Conservation (phyloP, 352 stramenopile species). For the Globisporangium apiculatum region DNA sequence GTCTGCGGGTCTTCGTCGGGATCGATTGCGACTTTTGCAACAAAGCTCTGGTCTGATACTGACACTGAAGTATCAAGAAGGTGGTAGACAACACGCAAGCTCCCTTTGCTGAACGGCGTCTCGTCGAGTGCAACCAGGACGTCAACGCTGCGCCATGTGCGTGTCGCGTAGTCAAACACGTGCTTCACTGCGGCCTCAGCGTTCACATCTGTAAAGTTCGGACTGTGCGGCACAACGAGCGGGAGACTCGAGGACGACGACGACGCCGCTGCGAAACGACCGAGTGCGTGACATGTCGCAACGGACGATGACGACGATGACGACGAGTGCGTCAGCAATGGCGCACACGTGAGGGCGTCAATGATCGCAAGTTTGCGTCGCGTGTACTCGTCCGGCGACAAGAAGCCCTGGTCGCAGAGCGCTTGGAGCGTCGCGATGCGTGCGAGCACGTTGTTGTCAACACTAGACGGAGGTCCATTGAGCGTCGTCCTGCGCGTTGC, state of each 20-base stretch:
- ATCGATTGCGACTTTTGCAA: conserved; percentile 85
- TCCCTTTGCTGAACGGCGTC: conserved; percentile 77
- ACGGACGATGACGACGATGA: no score
- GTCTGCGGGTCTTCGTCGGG: conserved; percentile 82
- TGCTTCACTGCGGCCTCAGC: conserved; percentile 68
- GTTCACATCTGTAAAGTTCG: conserved; percentile 51
- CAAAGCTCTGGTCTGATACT: conserved; percentile 36
- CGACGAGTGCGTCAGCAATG: background rate
- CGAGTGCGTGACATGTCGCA: no score
- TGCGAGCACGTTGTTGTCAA: conserved; percentile 52
- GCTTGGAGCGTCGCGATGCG: conserved; percentile 67
- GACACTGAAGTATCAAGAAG: conserved; percentile 40
- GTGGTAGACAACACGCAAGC: conserved; percentile 75
- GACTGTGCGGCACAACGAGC: conserved; percentile 67
- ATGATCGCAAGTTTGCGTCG: conserved; percentile 72
- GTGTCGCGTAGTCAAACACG: conserved; percentile 71
- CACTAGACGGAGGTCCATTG: background rate
- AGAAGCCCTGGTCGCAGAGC: conserved; percentile 75
- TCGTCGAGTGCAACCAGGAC: conserved; percentile 75
- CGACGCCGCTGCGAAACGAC: conserved; percentile 6
- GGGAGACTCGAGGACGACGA: conserved; percentile 36
- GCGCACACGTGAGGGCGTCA: conserved; percentile 55
- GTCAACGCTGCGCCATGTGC: conserved; percentile 61
- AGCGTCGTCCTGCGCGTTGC: background rate
- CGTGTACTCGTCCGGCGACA: conserved; percentile 73